Conservation (phyloP, 805 yeast genomes). For the Saturnispora bothae region DNA sequence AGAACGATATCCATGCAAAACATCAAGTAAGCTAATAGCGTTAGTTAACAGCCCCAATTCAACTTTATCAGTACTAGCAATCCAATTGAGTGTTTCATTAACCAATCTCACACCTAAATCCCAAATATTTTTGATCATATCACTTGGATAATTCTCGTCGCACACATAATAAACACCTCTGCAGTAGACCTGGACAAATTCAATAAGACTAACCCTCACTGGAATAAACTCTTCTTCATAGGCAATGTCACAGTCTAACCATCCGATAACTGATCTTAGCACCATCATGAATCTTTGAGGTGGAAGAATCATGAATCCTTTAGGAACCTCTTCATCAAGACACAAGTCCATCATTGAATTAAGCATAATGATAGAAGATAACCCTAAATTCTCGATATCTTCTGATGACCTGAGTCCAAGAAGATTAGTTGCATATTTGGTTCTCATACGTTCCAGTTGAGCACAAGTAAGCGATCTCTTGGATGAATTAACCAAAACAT, state of each 20-base stretch:
- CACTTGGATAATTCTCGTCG: slow-evolving; percentile 22
- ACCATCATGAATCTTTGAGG: slow-evolving; percentile 57
- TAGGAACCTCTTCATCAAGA: slow-evolving; percentile 18
- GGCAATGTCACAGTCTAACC: slow-evolving; percentile 55
- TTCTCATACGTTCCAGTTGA: slow-evolving; percentile 43
- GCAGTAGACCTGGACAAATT: slow-evolving; percentile 27
- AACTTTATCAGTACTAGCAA: slow-evolving; percentile 16
- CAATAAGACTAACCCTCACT: slow-evolving; percentile 41
- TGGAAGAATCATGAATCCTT: slow-evolving; percentile 36
- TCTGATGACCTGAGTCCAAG: slow-evolving; percentile 37
- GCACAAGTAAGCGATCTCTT: slow-evolving; percentile 28
- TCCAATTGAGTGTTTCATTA: slow-evolving; percentile 35
- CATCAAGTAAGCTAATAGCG: slow-evolving; percentile 34
- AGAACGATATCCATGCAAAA: slow-evolving; percentile 21
- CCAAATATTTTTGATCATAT: slow-evolving; percentile 23
- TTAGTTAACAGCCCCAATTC: slow-evolving; percentile 34
- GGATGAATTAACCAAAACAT: slow-evolving; percentile 28
- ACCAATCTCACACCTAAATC: slow-evolving; percentile 30
- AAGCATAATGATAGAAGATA: slow-evolving; percentile 38
- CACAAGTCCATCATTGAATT: slow-evolving; percentile 32
- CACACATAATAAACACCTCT: slow-evolving; percentile 24
- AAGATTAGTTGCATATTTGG: slow-evolving; percentile 53
- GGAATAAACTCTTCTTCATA: slow-evolving; percentile 45
- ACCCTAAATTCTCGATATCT: slow-evolving; percentile 34
- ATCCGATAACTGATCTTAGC: slow-evolving; percentile 38